Conservation (phyloP, 192 early-diverging fungal genomes). For the Pecoramyces ruminantium region DNA sequence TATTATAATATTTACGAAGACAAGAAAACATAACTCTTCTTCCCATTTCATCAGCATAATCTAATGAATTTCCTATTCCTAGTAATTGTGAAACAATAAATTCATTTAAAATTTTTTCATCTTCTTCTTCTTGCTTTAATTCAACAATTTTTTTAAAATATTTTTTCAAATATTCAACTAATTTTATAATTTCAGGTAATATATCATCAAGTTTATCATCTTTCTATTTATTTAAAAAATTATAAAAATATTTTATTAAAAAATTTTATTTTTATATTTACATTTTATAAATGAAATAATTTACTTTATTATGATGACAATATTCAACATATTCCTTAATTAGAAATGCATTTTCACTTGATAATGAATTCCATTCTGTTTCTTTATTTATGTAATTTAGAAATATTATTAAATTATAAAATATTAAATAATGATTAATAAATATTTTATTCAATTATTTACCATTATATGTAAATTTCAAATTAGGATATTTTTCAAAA, state of each 20-base stretch:
- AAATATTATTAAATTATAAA: no score
- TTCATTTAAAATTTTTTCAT: conserved; percentile 25
- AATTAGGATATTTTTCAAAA: background rate
- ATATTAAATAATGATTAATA: no score
- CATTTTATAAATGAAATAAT: no score
- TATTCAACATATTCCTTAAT: background rate
- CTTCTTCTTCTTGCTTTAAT: conserved; percentile 24
- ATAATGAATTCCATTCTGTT: background rate
- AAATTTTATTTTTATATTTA: no score
- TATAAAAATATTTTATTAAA: conserved; percentile 1
- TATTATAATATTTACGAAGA: conserved; percentile 31
- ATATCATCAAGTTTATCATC: conserved; percentile 42
- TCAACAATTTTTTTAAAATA: background rate
- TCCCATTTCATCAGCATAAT: conserved; percentile 81
- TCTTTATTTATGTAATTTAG: background rate
- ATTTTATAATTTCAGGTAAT: conserved; percentile 51
- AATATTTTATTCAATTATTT: no score
- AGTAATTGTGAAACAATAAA: conserved; percentile 60
- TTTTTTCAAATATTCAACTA: conserved; percentile 14
- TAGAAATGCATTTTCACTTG: background rate
- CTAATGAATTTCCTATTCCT: conserved; percentile 52
- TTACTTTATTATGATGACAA: background rate
- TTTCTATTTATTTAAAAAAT: conserved; percentile 22
- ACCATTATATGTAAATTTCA: background rate
- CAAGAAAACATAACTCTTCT: conserved; percentile 59